Base-by-base conservation (phyloP, 257 asterid genomes). In the Solanum dulcamara region DNA sequence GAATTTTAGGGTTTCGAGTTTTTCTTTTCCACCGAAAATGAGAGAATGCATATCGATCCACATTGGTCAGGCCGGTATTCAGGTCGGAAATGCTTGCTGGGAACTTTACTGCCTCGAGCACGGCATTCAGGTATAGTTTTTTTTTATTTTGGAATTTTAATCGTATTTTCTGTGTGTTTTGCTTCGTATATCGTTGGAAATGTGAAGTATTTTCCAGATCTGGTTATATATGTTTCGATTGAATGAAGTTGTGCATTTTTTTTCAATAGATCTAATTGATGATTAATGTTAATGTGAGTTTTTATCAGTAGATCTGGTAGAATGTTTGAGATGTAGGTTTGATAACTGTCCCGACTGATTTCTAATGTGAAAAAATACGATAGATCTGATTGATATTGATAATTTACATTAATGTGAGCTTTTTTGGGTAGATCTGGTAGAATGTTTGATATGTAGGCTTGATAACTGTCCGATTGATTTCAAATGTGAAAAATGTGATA, bases 31-130 rank as follows among this genome's bases (percentile, higher is more conserved):
- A 60, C 0, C 81, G 70, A 84, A 67, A 46, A 84, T 84, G 86
- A 84, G 81, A 32, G 86, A 84, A 26, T 84, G 86, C 81, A 84
- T 84, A 6, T 84, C 86, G 13, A 84, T 84, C 81, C 86, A 84
- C 20, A 84, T 84, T 74, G 86, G 86, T 67, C 81, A 84, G 67
- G 81, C 86, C 50, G 86, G 86, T 84, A 84, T 84, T 57, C 86
- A 68, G 81, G 86, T 84, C 53, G 81, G 86, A 84, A 84, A 84
- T 48, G 86, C 86, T 11, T 84, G 86, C 40, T 84, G 86, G 86
- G 86, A 84, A 46, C 86, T 84, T 30, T 84, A 84, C 53, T 84
- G 86, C 68, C 86, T 84, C 51, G 86, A 84, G 81, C 86, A 84
- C 37, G 86, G 86, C 81, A 84, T 84, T 84, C 86, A 84, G 86